phyloP scores from a whole-genome alignment of 148 eudicot genomes.

The Simmondsia chinensis region DNA sequence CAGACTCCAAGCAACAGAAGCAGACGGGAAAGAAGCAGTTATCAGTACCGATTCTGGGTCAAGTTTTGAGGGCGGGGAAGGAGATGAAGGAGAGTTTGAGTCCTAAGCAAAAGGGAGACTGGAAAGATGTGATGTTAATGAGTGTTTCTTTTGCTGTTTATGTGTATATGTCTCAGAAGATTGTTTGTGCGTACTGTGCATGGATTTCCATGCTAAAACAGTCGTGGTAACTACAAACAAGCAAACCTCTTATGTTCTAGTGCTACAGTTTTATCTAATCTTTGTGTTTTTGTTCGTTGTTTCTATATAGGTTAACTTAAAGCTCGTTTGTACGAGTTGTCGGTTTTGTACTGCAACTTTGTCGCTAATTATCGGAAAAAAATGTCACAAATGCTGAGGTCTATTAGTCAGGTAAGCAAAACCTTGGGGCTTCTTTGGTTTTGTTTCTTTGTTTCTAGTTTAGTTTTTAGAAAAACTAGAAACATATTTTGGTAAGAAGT shows the following conservation, averaged over 20 bases:
- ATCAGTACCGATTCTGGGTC: neutral
- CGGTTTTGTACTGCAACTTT: no score
- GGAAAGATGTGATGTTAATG: slow-evolving; percentile 80
- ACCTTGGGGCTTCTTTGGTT: no score
- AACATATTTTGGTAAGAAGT: no score
- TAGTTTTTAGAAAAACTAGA: no score
- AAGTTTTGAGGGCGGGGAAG: slow-evolving; percentile 32
- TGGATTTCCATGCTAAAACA: slow-evolving; percentile 64
- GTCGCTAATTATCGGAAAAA: no score
- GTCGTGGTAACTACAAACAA: slow-evolving; percentile 32
- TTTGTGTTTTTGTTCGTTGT: neutral
- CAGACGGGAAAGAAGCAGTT: slow-evolving; percentile 8
- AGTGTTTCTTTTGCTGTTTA: slow-evolving; percentile 88
- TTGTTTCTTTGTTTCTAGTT: no score
- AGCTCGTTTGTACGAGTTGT: no score
- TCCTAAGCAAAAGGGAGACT: slow-evolving; percentile 80
- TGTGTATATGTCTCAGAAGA: slow-evolving; percentile 82
- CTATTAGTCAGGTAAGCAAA: no score
- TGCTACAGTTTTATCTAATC: neutral
- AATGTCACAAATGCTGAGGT: no score
- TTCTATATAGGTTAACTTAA: no score
- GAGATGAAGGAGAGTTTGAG: slow-evolving; percentile 51
- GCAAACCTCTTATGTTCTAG: neutral
- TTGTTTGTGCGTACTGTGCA: slow-evolving; percentile 86
- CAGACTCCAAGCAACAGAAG: slow-evolving; percentile 8